These are phyloP conservation scores for Mortierella hygrophila DNA, from an alignment of 192 early-diverging fungal species.

Conservation along the genomic window DNA sequence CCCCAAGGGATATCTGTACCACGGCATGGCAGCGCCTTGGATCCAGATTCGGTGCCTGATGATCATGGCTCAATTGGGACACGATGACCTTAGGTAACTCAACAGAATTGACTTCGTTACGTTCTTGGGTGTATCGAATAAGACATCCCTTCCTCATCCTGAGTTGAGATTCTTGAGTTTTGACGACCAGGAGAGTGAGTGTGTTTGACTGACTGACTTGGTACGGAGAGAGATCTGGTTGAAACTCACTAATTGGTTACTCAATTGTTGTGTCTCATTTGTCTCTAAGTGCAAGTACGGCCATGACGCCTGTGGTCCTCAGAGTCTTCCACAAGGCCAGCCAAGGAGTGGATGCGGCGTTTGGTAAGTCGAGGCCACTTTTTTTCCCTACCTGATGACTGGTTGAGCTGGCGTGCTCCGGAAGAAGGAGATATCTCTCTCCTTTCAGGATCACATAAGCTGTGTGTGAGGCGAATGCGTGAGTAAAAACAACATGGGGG, in stretches of 20 bases:
- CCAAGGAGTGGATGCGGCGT: slow-evolving; percentile 49
- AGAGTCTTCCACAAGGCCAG: slow-evolving; percentile 50
- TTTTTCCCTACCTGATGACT: background rate
- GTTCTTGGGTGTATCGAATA: background rate
- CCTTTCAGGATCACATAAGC: slow-evolving; percentile 15
- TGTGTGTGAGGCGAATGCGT: slow-evolving; percentile 7
- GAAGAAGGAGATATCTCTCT: background rate
- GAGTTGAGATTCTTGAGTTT: too few relatives aligned
- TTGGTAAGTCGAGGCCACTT: slow-evolving; percentile 33
- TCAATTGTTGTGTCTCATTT: background rate
- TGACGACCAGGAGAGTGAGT: background rate
- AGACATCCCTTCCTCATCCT: background rate
- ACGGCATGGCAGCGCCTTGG: slow-evolving; percentile 68
- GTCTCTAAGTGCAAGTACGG: slow-evolving; percentile 50
- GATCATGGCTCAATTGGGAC: slow-evolving; percentile 53
- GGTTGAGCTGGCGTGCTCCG: background rate
- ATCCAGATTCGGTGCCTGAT: slow-evolving; percentile 65
- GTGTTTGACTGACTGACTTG: background rate
- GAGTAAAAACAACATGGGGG: background rate
- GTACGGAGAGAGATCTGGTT: background rate
- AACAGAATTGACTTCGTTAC: background rate
- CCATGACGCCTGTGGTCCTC: slow-evolving; percentile 51
- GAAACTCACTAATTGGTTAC: background rate
- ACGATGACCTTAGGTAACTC: slow-evolving; percentile 48
- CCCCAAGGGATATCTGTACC: slow-evolving; percentile 63